A percentile compares a stretch with the other conserved stretches of the same genome.
These are phyloP conservation scores for Dissophora globulifera DNA, from an alignment of 192 early-diverging fungal species.

Conservation along the genomic window DNA sequence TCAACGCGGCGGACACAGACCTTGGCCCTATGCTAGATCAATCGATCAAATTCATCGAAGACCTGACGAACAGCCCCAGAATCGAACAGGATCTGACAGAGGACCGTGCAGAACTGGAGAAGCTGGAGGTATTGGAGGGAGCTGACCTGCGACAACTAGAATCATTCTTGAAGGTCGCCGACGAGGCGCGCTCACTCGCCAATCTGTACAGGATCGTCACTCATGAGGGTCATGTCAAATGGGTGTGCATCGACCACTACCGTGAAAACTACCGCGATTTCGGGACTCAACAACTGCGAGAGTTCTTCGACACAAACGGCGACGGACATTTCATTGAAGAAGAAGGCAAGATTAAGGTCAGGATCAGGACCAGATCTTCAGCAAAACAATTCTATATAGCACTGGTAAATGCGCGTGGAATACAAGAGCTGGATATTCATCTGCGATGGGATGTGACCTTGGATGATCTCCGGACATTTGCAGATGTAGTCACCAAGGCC, in stretches of 20 bases:
- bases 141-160: slow-evolving; percentile 2
- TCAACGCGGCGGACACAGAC: not conserved
- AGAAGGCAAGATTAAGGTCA: slow-evolving; percentile 2
- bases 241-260: slow-evolving; percentile 17
- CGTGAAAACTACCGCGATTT: slow-evolving; percentile 1
- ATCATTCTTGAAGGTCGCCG: not conserved
- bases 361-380: not conserved
- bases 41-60: not conserved
- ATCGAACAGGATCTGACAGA: not conserved
- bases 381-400: slow-evolving; percentile 12
- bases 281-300: not conserved
- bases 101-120: not conserved
- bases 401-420: not conserved
- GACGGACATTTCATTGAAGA: not conserved
- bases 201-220: slow-evolving; percentile 7
- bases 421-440: not conserved
- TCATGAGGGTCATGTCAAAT: not conserved
- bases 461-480: not conserved
- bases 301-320: not conserved
- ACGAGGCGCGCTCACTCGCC: not conserved
- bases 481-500: not conserved
- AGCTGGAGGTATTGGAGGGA: not conserved
- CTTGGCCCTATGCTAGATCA: not conserved
- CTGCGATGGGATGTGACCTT: slow-evolving; percentile 1
- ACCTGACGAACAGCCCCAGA: not conserved